Evolutionary conservation across 805 yeast species (phyloP).

Genomic region (Candida bentonensis): DNA sequence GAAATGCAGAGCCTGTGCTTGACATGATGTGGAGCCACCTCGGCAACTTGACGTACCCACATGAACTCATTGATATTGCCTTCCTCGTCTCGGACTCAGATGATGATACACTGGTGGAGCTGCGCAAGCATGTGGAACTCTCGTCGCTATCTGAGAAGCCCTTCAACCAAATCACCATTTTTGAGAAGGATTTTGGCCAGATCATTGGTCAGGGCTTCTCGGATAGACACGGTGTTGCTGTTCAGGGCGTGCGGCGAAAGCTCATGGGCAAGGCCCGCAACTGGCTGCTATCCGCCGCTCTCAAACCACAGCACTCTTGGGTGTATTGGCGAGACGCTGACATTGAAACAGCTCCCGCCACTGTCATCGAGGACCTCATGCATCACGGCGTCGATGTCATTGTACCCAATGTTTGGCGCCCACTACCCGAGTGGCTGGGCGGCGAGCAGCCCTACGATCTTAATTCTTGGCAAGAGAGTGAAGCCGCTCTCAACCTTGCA

Average conservation of each 20-base stretch:
- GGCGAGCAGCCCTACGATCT: conserved; percentile 90
- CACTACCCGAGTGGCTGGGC: conserved; percentile 80
- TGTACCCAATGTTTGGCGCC: conserved; percentile 97
- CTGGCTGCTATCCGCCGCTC: conserved; percentile 78
- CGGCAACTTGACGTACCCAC: conserved; percentile 65
- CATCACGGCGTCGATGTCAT: conserved; percentile 81
- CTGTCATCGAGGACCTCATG: conserved; percentile 85
- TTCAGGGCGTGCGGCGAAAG: conserved; percentile 90
- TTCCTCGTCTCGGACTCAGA: conserved; percentile 80
- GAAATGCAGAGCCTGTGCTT: conserved; percentile 80
- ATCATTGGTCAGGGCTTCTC: conserved; percentile 82
- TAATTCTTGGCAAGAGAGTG: conserved; percentile 90
- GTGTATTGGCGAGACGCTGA: conserved; percentile 98
- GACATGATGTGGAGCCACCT: conserved; percentile 78
- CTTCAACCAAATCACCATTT: conserved; percentile 68
- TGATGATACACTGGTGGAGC: conserved; percentile 63
- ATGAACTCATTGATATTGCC: conserved; percentile 59
- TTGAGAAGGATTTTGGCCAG: conserved; percentile 88
- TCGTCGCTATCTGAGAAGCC: conserved; percentile 24
- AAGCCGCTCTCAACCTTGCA: conserved; percentile 39
- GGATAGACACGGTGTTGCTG: conserved; percentile 90
- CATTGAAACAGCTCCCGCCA: conserved; percentile 78
- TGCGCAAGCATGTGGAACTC: conserved; percentile 37
- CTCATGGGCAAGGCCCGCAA: conserved; percentile 93
- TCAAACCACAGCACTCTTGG: conserved; percentile 87